phyloP scores from a whole-genome alignment of 2,329 filamentous ascomycete genomes.

The Madurella mycetomatis region DNA sequence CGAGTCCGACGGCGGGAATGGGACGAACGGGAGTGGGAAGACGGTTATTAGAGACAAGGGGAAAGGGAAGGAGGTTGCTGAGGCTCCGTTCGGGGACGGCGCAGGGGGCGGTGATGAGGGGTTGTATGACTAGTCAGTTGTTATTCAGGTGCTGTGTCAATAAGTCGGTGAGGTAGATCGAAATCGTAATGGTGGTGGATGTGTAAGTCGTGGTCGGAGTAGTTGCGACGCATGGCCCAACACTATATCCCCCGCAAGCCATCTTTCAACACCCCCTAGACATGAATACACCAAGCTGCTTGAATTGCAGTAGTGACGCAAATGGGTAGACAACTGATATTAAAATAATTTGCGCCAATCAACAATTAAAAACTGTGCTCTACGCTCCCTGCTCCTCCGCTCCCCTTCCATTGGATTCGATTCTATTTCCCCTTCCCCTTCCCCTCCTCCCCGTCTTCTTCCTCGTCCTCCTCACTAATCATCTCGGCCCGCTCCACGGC shows the following conservation, averaged over 20 bases:
- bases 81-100: conserved; percentile 46
- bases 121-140: conserved; percentile 42
- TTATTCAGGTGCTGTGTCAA: background rate
- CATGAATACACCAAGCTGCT: background rate
- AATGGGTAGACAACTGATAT: background rate
- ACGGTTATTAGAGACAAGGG: conserved; percentile 39
- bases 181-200: background rate
- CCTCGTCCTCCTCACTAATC: conserved; percentile 34
- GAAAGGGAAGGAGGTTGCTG: conserved; percentile 57
- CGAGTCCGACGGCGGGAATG: conserved; percentile 33
- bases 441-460: conserved; percentile 18
- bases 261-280: background rate
- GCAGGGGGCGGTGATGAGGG: conserved; percentile 55
- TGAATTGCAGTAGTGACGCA: background rate
- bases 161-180: background rate
- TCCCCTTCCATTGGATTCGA: background rate
- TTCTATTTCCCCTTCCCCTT: background rate
- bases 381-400: background rate
- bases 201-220: no score
- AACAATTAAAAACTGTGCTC: background rate
- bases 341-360: background rate
- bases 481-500: conserved; percentile 37
- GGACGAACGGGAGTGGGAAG: conserved; percentile 25
- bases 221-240: no score
- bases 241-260: no score